Evolutionary conservation across 306 rosid genomes (phyloP).

Genomic region (Acmispon strigosus): DNA sequence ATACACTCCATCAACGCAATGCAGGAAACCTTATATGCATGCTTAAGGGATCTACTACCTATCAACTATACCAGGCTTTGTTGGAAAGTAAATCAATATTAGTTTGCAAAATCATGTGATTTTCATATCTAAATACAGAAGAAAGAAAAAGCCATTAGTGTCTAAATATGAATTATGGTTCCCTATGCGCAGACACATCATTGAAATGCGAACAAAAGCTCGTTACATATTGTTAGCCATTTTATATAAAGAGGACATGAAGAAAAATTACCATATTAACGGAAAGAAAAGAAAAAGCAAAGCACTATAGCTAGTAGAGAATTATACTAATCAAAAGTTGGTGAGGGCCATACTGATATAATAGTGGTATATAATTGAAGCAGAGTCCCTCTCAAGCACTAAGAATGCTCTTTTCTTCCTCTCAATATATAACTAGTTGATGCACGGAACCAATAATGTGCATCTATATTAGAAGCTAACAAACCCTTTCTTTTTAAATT

Average conservation of each 20-base stretch:
- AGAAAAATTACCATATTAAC: neutral
- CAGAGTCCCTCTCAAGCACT: neutral
- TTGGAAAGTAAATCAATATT: too few relatives aligned
- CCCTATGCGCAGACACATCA: neutral
- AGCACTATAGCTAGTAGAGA: neutral
- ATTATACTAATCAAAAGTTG: constrained; percentile 8
- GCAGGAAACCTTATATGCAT: too few relatives aligned
- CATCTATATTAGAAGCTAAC: too few relatives aligned
- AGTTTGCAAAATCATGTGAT: too few relatives aligned
- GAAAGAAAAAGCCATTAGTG: too few relatives aligned
- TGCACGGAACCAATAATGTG: neutral
- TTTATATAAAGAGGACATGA: neutral
- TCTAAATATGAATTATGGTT: neutral
- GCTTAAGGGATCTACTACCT: too few relatives aligned
- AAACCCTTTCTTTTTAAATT: too few relatives aligned
- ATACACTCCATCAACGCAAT: too few relatives aligned
- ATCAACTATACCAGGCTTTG: too few relatives aligned
- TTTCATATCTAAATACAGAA: too few relatives aligned
- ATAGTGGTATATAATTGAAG: constrained; percentile 26
- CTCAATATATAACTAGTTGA: neutral
- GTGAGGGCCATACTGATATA: neutral
- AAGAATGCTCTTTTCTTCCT: neutral
- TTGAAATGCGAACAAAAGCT: constrained; percentile 7
- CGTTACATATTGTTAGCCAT: neutral
- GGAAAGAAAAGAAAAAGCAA: neutral